Percentiles rank a stretch among this genome's conserved stretches.
These are phyloP conservation scores for Pelargonium cotyledonis DNA, from an alignment of 441 rosid species.

Conservation along the genomic window DNA sequence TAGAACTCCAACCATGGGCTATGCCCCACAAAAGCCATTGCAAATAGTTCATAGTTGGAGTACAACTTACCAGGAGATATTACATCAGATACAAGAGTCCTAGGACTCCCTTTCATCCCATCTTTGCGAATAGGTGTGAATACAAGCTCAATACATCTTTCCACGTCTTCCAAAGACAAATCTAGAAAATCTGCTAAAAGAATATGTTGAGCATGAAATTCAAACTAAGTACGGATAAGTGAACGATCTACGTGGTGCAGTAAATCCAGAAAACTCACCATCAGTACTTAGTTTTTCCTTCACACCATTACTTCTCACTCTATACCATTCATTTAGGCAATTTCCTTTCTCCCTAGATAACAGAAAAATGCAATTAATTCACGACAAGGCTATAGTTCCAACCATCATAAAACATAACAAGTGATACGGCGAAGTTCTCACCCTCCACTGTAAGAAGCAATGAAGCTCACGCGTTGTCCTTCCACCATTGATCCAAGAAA, in stretches of 20 bases:
- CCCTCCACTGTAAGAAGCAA: conserved; percentile 92
- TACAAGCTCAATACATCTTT: conserved; percentile 67
- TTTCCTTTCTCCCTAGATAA: conserved; percentile 71
- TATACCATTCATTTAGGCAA: conserved; percentile 78
- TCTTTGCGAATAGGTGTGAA: conserved; percentile 84
- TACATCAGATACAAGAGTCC: conserved; percentile 53
- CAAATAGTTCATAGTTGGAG: conserved; percentile 11
- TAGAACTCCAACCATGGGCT: not conserved
- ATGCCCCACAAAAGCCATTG: not conserved
- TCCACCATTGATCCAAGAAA: conserved; percentile 92
- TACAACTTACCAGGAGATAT: conserved; percentile 69
- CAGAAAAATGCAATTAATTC: conserved; percentile 17
- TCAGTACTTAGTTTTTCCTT: conserved; percentile 60
- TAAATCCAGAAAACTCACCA: conserved; percentile 41
- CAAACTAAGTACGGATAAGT: conserved; percentile 9
- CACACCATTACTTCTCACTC: conserved; percentile 58
- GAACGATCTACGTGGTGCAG: not conserved
- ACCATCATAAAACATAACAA: conserved; percentile 15
- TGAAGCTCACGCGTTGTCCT: conserved; percentile 89
- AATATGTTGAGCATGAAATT: conserved; percentile 19
- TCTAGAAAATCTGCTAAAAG: conserved; percentile 67
- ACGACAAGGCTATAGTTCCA: conserved; percentile 19
- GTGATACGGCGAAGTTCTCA: conserved; percentile 28
- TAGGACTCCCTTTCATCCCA: conserved; percentile 66
- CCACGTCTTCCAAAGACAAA: conserved; percentile 78